Percentiles rank a stretch among this genome's conserved stretches.
Conservation (phyloP, 2,329 filamentous ascomycete genomes). For the Biscogniauxia sp. region DNA sequence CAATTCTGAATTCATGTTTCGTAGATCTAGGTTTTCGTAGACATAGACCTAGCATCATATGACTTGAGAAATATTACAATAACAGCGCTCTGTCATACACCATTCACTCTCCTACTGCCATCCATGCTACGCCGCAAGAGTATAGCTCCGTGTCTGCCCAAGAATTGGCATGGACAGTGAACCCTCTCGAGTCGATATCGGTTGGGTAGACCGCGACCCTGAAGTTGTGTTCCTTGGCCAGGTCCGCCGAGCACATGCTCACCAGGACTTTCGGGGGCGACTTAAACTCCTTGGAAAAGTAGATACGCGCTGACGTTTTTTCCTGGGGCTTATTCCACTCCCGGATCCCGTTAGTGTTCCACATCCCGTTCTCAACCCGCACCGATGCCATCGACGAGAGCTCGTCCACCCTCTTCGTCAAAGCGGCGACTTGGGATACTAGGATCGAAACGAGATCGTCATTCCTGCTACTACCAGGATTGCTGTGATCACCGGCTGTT, state of each 20-base stretch:
- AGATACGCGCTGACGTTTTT: background rate
- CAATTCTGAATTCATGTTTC: too few relatives aligned
- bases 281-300: background rate
- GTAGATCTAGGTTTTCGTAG: too few relatives aligned
- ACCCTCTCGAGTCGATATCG: constrained; percentile 2
- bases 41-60: too few relatives aligned
- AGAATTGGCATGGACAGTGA: constrained; percentile 6
- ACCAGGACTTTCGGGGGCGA: background rate
- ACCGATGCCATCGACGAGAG: too few relatives aligned
- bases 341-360: too few relatives aligned
- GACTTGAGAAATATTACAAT: too few relatives aligned
- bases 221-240: constrained; percentile 1
- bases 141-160: constrained; percentile 5
- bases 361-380: too few relatives aligned
- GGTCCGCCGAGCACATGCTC: constrained; percentile 2
- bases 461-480: background rate
- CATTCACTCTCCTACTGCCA: constrained; percentile 2
- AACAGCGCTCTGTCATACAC: too few relatives aligned
- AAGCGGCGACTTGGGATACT: background rate
- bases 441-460: background rate
- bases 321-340: too few relatives aligned
- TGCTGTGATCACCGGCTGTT: background rate
- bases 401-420: background rate
- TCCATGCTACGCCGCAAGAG: constrained; percentile 9
- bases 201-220: constrained; percentile 7